phyloP scores from a whole-genome alignment of 1,139 yeast genomes.

The Zygoascus hellenicus region DNA sequence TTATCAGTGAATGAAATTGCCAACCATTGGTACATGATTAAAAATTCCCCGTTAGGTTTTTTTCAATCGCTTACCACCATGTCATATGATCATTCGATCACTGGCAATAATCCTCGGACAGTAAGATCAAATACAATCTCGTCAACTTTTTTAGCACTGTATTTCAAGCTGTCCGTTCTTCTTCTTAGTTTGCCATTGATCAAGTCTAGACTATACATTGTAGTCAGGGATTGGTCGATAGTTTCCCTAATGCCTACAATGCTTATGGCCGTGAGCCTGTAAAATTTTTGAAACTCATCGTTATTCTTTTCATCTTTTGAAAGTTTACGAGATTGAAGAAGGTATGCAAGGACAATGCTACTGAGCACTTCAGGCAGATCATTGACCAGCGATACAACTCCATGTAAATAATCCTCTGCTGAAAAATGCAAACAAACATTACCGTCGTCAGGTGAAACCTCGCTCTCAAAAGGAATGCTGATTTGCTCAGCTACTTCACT shows the following conservation, averaged over 20 bases:
- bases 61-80: too few relatives aligned
- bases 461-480: conserved; percentile 13
- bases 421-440: conserved; percentile 15
- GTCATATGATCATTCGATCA: background rate
- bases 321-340: background rate
- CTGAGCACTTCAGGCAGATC: conserved; percentile 31
- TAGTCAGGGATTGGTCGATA: conserved; percentile 30
- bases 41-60: too few relatives aligned
- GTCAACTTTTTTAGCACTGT: conserved; percentile 34
- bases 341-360: conserved; percentile 28
- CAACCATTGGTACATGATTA: too few relatives aligned
- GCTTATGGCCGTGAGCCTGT: conserved; percentile 2
- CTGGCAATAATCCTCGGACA: conserved; percentile 21
- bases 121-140: conserved; percentile 32
- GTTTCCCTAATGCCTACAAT: conserved; percentile 22
- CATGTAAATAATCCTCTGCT: conserved; percentile 32
- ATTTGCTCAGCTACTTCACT: conserved; percentile 18
- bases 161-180: conserved; percentile 31
- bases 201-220: conserved; percentile 30
- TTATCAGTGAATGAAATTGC: too few relatives aligned
- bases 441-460: background rate
- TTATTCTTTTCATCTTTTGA: background rate
- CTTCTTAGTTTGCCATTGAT: conserved; percentile 33
- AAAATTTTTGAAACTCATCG: background rate
- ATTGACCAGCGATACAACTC: conserved; percentile 26